A percentile compares a stretch with the other conserved stretches of the same genome.
These are phyloP conservation scores for Eucalyptus virginea DNA, from an alignment of 345 rosid species.

Conservation along the genomic window DNA sequence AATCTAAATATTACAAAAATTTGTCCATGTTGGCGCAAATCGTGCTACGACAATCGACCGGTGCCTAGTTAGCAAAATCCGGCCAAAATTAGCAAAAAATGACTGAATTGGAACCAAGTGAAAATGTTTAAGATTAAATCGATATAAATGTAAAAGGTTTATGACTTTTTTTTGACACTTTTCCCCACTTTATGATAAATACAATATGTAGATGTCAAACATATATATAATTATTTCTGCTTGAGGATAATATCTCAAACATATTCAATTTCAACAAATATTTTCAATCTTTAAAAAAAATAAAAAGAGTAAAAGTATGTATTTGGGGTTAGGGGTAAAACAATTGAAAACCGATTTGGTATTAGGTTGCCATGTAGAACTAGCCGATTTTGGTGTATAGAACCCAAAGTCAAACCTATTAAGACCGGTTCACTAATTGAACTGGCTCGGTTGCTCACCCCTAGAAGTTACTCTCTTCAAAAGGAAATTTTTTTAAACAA, in stretches of 20 bases:
- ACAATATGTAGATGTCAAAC: not conserved
- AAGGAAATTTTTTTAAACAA: not conserved
- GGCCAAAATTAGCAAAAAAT: rapidly evolving
- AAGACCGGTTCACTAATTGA: not conserved
- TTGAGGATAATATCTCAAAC: not conserved
- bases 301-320: not conserved
- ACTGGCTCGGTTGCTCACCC: not conserved
- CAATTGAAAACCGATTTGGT: not conserved
- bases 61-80: rapidly evolving
- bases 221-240: not conserved
- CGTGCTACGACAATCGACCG: rapidly evolving
- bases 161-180: rapidly evolving
- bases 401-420: not conserved
- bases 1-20: too few species aligned
- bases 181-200: not conserved
- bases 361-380: not conserved
- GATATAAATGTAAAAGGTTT: too few species aligned
- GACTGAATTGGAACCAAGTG: too few species aligned
- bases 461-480: not conserved
- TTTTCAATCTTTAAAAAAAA: not conserved
- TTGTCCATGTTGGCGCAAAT: rapidly evolving
- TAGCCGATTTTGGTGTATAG: not conserved
- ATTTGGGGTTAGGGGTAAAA: not conserved
- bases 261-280: not conserved
- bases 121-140: too few species aligned